A percentile compares a stretch with the other conserved stretches of the same genome.
Conservation (phyloP, 129 eudicot species). For the Chrysanthemum lavandulifolium region DNA sequence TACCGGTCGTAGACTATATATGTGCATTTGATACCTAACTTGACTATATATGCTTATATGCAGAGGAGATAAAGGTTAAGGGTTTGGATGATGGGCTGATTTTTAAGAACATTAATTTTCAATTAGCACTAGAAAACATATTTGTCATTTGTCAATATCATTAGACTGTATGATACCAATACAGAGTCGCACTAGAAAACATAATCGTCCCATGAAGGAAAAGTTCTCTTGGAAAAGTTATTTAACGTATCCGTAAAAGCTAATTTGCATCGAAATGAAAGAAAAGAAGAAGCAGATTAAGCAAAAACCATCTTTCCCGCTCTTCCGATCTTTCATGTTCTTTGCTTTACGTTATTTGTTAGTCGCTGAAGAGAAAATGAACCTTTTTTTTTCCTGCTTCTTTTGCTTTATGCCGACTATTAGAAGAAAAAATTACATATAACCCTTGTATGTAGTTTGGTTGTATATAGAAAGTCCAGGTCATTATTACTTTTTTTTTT, state of each 20-base stretch:
- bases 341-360: neutral
- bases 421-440: neutral
- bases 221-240: neutral
- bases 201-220: neutral
- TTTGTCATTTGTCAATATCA: conserved; percentile 4
- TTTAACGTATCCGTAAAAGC: neutral
- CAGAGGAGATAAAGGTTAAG: conserved; percentile 5
- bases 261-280: neutral
- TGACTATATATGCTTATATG: conserved; percentile 1
- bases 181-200: too few species aligned
- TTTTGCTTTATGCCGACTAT: neutral
- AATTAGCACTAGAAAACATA: neutral
- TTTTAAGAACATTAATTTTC: neutral
- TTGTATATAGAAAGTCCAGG: neutral
- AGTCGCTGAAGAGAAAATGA: neutral
- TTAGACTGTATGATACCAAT: neutral
- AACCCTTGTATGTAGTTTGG: conserved; percentile 11
- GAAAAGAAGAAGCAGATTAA: neutral
- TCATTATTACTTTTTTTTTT: conserved; percentile 5
- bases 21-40: neutral
- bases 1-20: neutral
- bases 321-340: neutral
- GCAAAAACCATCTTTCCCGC: neutral
- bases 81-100: conserved; percentile 15
- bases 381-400: neutral